These are phyloP conservation scores for Talaromyces ruber DNA, from an alignment of 495 filamentous ascomycete genomes.

Conservation along the genomic window DNA sequence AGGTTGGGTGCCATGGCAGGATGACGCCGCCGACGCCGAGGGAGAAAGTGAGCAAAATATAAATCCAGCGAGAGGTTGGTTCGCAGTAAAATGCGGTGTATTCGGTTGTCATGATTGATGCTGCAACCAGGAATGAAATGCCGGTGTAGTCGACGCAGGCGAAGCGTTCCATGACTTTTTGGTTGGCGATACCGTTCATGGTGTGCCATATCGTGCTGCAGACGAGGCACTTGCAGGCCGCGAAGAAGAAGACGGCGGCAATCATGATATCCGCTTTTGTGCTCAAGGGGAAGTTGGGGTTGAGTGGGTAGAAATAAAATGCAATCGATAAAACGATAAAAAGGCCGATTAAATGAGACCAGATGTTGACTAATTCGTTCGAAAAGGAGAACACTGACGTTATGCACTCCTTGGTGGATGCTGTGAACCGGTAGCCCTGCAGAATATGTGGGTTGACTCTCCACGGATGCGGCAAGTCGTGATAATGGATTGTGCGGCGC, in stretches of 20 bases:
- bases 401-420: conserved; percentile 79
- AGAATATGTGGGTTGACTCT: conserved; percentile 89
- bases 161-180: conserved; percentile 84
- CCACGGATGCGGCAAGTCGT: conserved; percentile 89
- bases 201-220: conserved; percentile 98
- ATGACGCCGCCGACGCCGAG: conserved; percentile 85
- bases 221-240: conserved; percentile 89
- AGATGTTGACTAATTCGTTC: conserved; percentile 97
- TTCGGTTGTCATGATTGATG: conserved; percentile 96
- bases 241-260: conserved; percentile 92
- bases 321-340: conserved; percentile 80
- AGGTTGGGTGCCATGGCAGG: conserved; percentile 91
- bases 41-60: conserved; percentile 72
- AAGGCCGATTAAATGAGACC: conserved; percentile 86
- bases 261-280: conserved; percentile 81
- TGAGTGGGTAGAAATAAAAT: conserved; percentile 92
- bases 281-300: conserved; percentile 75
- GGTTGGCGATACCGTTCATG: conserved; percentile 90
- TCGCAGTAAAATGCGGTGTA: conserved; percentile 99
- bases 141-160: conserved; percentile 98
- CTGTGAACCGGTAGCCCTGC: conserved; percentile 84
- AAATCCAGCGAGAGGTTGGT: conserved; percentile 75
- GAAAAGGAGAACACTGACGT: conserved; percentile 72
- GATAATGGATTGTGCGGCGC: conserved; percentile 75
- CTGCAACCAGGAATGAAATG: conserved; percentile 91